Evolutionary conservation across 495 filamentous ascomycete species (phyloP).

Genomic region (Penicillium egyptiacum): DNA sequence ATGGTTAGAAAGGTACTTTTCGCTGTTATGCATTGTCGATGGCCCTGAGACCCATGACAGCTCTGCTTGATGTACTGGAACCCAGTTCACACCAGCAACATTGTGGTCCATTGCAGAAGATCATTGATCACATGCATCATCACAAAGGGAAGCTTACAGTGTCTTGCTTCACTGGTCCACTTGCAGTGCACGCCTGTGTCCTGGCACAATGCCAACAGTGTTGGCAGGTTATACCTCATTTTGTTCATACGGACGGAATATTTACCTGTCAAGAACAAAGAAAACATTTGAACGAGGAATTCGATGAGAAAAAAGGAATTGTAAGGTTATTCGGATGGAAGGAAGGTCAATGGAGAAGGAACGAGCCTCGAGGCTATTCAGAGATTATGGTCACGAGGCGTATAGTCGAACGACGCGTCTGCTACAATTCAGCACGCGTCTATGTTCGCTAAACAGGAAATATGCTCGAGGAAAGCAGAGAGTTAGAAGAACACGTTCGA

Average conservation of each 20-base stretch:
- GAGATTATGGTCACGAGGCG: background rate
- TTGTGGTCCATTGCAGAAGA: background rate
- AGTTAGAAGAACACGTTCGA: background rate
- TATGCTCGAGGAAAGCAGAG: background rate
- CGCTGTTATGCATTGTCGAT: background rate
- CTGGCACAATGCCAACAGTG: conserved; percentile 39
- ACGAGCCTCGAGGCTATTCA: conserved; percentile 1
- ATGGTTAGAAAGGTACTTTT: conserved; percentile 1
- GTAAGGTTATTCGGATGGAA: background rate
- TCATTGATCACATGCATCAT: background rate
- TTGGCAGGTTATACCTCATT: conserved; percentile 42
- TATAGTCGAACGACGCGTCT: background rate
- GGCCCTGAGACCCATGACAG: conserved; percentile 2
- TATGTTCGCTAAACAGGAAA: background rate
- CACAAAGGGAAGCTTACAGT: conserved; percentile 21
- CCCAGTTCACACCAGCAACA: background rate
- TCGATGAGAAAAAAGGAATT: background rate
- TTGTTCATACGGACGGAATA: conserved; percentile 14
- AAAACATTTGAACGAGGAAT: background rate
- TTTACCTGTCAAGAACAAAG: conserved; percentile 8
- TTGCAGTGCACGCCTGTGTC: conserved; percentile 30
- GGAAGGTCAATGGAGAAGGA: background rate
- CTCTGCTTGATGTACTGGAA: background rate
- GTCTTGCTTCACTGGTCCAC: conserved; percentile 21
- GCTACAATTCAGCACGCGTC: background rate